phyloP scores from a whole-genome alignment of 23 red algal species.

The Chondrus crispus region DNA sequence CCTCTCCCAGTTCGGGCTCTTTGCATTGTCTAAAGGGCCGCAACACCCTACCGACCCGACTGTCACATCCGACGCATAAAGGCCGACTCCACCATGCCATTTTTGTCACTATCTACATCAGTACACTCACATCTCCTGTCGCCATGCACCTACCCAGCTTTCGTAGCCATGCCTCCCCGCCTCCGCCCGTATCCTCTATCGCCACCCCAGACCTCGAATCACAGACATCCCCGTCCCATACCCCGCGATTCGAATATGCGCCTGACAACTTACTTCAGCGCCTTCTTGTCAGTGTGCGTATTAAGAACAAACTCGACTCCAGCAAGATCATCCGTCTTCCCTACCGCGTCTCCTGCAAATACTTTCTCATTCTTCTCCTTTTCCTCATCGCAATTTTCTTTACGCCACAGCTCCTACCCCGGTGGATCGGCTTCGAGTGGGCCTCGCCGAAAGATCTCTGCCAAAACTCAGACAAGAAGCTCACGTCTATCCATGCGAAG shows the following conservation, averaged over 20 bases:
- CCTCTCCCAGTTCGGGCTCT: too few species aligned
- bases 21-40: too few species aligned
- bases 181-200: too few species aligned
- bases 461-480: slow-evolving; percentile 36
- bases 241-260: slow-evolving; percentile 23
- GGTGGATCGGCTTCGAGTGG: slow-evolving; percentile 55
- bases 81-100: too few species aligned
- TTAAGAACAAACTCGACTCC: slow-evolving; percentile 55
- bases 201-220: too few species aligned
- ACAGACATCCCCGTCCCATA: not conserved
- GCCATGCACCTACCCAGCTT: too few species aligned
- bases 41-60: too few species aligned
- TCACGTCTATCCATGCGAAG: not conserved
- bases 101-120: too few species aligned
- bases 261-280: slow-evolving; percentile 8
- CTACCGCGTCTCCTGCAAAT: slow-evolving; percentile 18
- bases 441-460: slow-evolving; percentile 53
- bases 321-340: slow-evolving; percentile 56
- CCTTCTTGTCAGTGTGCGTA: slow-evolving; percentile 22
- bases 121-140: too few species aligned
- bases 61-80: too few species aligned
- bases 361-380: slow-evolving; percentile 5
- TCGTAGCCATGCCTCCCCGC: too few species aligned
- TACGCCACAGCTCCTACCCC: slow-evolving; percentile 41
- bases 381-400: slow-evolving; percentile 32